These are phyloP conservation scores for Byssochlamys sp. DNA, from an alignment of 2,329 filamentous ascomycete species.

Conservation along the genomic window DNA sequence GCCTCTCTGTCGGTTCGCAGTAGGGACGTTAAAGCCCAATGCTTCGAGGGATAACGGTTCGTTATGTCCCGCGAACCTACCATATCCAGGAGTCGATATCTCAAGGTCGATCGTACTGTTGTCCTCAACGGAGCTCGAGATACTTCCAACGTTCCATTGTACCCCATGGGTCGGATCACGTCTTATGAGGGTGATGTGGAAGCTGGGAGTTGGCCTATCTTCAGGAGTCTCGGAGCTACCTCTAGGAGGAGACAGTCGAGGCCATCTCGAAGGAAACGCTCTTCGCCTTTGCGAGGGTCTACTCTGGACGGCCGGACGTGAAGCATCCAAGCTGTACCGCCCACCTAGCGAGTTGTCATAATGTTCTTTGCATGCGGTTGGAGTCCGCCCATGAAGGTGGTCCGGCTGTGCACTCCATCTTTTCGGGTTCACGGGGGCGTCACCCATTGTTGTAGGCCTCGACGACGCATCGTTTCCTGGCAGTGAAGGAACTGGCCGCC, in stretches of 20 bases:
- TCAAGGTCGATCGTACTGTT: slow-evolving; percentile 41
- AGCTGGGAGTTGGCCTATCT: slow-evolving; percentile 13
- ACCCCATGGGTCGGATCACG: slow-evolving; percentile 58
- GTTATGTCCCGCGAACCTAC: slow-evolving; percentile 42
- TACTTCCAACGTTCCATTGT: slow-evolving; percentile 67
- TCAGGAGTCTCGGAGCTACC: not conserved
- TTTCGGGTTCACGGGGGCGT: slow-evolving; percentile 11
- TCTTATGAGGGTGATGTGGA: slow-evolving; percentile 55
- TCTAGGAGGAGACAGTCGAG: slow-evolving; percentile 15
- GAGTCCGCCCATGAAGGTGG: slow-evolving; percentile 11
- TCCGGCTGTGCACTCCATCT: slow-evolving; percentile 23
- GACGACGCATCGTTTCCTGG: slow-evolving; percentile 10
- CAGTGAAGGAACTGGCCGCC: slow-evolving; percentile 20
- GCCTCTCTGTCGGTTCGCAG: not conserved
- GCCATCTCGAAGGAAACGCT: not conserved
- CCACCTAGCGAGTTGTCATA: slow-evolving; percentile 10
- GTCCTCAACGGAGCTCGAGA: slow-evolving; percentile 36
- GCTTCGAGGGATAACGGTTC: slow-evolving; percentile 26
- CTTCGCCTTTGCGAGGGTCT: slow-evolving; percentile 18
- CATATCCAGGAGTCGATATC: slow-evolving; percentile 51
- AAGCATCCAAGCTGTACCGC: slow-evolving; percentile 22
- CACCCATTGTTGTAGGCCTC: not conserved
- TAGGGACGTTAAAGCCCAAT: slow-evolving; percentile 16
- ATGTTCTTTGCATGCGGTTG: slow-evolving; percentile 16
- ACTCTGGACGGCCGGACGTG: slow-evolving; percentile 16